These are phyloP conservation scores for Gnaphalium uliginosum DNA, from an alignment of 129 eudicot species.

Conservation along the genomic window DNA sequence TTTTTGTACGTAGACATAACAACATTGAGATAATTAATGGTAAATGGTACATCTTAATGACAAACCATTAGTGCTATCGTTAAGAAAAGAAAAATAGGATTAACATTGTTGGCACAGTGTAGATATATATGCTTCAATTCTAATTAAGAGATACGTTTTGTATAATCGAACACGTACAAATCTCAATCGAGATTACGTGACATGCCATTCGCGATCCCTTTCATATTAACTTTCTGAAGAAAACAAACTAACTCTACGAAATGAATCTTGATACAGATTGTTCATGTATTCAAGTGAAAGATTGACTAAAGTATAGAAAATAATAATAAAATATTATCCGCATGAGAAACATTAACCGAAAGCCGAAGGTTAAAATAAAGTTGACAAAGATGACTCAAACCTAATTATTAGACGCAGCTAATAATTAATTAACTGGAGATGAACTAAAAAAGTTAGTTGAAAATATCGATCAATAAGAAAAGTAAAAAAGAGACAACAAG, in stretches of 20 bases:
- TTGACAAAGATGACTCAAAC: constrained; percentile 29
- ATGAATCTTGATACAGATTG: constrained; percentile 10
- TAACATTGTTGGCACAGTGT: constrained; percentile 6
- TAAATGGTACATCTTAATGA: no score
- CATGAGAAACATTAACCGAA: constrained; percentile 35
- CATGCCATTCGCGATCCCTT: constrained; percentile 12
- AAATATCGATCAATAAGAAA: background rate
- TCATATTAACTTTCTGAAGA: constrained; percentile 8
- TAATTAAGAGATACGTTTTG: constrained; percentile 13
- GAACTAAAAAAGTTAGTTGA: constrained; percentile 23
- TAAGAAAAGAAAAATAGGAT: background rate
- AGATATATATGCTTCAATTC: background rate
- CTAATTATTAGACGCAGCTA: constrained; percentile 32
- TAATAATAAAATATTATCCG: constrained; percentile 33
- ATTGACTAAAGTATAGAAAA: constrained; percentile 11
- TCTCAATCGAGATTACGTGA: constrained; percentile 13
- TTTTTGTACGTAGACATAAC: no score
- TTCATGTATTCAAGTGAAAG: constrained; percentile 14
- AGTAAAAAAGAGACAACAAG: constrained; percentile 19
- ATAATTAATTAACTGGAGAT: constrained; percentile 8
- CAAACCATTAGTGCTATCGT: no score
- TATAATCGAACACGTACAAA: constrained; percentile 3
- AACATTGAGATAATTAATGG: no score
- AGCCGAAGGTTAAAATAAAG: constrained; percentile 23
- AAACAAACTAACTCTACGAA: background rate